Percentiles rank a stretch among this genome's conserved stretches.
These are phyloP conservation scores for Gloeophyllum trabeum DNA, from an alignment of 768 basidiomycete species.

Conservation along the genomic window DNA sequence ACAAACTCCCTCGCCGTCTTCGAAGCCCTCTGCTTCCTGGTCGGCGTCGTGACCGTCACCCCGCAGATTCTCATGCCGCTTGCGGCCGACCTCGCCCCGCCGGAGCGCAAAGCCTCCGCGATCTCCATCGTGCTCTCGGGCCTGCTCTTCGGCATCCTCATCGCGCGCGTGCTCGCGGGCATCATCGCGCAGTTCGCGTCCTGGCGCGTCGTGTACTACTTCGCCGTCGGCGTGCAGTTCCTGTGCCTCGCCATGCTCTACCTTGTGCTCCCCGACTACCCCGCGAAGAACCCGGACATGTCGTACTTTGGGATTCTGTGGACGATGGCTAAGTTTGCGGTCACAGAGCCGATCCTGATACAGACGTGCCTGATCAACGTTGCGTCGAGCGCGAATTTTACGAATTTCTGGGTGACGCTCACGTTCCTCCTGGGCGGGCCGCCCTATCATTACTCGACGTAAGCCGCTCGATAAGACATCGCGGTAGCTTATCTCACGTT, in stretches of 20 bases:
- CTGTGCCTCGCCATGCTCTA: constrained; percentile 49
- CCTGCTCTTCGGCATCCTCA: constrained; percentile 60
- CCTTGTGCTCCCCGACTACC: constrained; percentile 71
- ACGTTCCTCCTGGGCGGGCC: constrained; percentile 74
- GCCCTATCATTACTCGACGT: constrained; percentile 71
- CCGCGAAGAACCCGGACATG: constrained; percentile 55
- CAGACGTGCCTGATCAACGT: constrained; percentile 57
- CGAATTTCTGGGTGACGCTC: constrained; percentile 39
- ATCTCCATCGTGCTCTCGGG: constrained; percentile 61
- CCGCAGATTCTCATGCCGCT: constrained; percentile 67
- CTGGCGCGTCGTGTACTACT: constrained; percentile 71
- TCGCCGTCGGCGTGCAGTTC: constrained; percentile 62
- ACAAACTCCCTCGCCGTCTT: constrained; percentile 50
- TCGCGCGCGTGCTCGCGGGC: constrained; percentile 67
- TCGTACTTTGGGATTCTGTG: constrained; percentile 59
- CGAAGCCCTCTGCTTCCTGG: constrained; percentile 56
- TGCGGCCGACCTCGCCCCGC: constrained; percentile 75
- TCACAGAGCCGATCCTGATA: constrained; percentile 71
- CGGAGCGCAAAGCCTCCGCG: constrained; percentile 59
- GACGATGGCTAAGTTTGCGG: constrained; percentile 67
- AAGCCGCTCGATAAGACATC: constrained; percentile 9
- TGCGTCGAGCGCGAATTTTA: constrained; percentile 44
- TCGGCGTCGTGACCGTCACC: constrained; percentile 61
- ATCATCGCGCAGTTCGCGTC: constrained; percentile 60
- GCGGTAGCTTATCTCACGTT: constrained; percentile 3